Conservation (phyloP, 768 basidiomycete species). For the Agrocybe pediades region DNA sequence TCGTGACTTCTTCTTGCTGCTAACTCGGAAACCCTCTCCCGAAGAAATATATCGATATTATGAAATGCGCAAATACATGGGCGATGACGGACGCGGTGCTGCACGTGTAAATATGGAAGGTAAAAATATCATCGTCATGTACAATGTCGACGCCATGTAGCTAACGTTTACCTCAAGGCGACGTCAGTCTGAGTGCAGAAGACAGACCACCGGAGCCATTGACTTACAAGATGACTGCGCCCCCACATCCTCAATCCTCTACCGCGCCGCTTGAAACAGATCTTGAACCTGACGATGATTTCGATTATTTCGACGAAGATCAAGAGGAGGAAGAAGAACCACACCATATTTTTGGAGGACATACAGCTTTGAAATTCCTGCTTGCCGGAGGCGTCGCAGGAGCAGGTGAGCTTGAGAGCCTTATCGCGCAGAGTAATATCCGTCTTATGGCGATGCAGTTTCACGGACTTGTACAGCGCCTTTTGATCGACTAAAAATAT, state of each 20-base stretch:
- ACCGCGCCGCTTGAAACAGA: constrained; percentile 17
- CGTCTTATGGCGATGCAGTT: constrained; percentile 48
- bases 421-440: background rate
- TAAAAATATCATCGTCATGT: constrained; percentile 26
- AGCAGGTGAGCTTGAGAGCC: constrained; percentile 63
- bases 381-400: constrained; percentile 94
- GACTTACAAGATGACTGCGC: constrained; percentile 16
- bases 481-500: constrained; percentile 95
- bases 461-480: constrained; percentile 97
- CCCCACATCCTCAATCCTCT: constrained; percentile 2
- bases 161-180: constrained; percentile 47
- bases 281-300: constrained; percentile 39
- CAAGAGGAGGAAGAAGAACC: constrained; percentile 64
- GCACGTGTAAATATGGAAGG: constrained; percentile 91
- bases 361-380: constrained; percentile 84
- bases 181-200: constrained; percentile 78
- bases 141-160: background rate
- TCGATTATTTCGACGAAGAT: constrained; percentile 46
- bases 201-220: constrained; percentile 53
- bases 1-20: constrained; percentile 84
- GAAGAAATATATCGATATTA: constrained; percentile 88
- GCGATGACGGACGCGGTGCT: constrained; percentile 75
- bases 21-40: constrained; percentile 80
- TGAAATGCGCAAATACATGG: constrained; percentile 65
- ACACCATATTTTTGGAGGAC: constrained; percentile 62